Percentiles rank a stretch among this genome's conserved stretches.
Conservation (phyloP, 768 basidiomycete genomes). For the Boletales sp. region DNA sequence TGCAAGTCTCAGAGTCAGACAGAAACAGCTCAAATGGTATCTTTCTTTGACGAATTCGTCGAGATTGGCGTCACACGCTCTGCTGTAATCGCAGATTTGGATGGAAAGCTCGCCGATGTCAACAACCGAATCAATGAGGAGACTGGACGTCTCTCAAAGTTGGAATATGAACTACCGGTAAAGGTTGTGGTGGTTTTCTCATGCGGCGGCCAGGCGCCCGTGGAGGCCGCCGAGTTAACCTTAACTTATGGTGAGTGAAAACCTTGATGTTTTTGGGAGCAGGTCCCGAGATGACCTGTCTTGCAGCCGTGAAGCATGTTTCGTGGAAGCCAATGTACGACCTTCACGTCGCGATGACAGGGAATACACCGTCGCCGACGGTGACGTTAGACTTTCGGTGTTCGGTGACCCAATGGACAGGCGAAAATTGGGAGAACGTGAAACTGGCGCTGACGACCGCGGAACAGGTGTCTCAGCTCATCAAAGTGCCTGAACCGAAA, state of each 20-base stretch:
- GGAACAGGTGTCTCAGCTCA: conserved; percentile 11
- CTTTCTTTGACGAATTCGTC: conserved; percentile 21
- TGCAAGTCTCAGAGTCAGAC: conserved; percentile 7
- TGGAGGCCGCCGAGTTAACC: conserved; percentile 13
- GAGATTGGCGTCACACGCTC: conserved; percentile 19
- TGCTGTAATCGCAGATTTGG: conserved; percentile 14
- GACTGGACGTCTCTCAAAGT: conserved; percentile 1
- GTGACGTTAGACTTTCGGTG: conserved; percentile 27
- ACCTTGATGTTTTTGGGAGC: no score
- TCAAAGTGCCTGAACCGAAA: conserved; percentile 22
- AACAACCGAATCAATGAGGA: conserved; percentile 10
- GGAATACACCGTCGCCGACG: conserved; percentile 11
- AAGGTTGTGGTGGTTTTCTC: conserved; percentile 9
- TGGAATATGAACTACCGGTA: neutral
- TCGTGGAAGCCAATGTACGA: conserved; percentile 21
- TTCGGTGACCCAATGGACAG: conserved; percentile 25
- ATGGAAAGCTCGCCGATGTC: conserved; percentile 10
- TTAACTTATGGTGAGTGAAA: conserved; percentile 15
- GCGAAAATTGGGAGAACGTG: conserved; percentile 30
- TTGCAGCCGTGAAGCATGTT: conserved; percentile 13
- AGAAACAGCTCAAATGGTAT: conserved; percentile 14
- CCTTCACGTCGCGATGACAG: conserved; percentile 9
- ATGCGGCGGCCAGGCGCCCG: neutral
- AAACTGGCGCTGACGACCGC: conserved; percentile 25
- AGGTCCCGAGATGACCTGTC: neutral